phyloP scores from a whole-genome alignment of 2,329 filamentous ascomycete species.

The Xylariaceae sp. region DNA sequence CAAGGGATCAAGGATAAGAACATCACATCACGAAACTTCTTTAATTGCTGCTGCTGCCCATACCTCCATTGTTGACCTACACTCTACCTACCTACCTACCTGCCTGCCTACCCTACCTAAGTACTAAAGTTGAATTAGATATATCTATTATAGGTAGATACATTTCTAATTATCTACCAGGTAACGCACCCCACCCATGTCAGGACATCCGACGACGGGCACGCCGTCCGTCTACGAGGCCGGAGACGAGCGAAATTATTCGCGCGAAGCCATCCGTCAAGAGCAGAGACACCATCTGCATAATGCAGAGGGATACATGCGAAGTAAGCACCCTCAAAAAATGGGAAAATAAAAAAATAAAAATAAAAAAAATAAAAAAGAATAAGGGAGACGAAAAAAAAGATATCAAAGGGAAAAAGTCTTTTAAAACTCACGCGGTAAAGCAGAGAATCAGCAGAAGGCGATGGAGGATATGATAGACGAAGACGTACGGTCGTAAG shows the following conservation, averaged over 20 bases:
- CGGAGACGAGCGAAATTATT: constrained; percentile 24
- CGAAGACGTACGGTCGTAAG: constrained; percentile 21
- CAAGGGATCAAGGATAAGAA: too few species aligned
- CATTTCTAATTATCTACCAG: too few species aligned
- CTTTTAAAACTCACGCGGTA: not conserved
- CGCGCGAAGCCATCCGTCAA: constrained; percentile 13
- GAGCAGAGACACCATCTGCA: constrained; percentile 23
- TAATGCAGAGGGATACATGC: constrained; percentile 25
- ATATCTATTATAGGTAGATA: too few species aligned
- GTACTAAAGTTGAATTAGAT: too few species aligned
- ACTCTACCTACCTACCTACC: too few species aligned
- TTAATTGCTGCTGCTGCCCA: too few species aligned
- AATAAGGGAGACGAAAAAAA: too few species aligned
- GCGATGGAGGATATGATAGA: constrained; percentile 25
- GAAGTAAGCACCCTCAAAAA: constrained; percentile 15
- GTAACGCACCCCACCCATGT: not conserved
- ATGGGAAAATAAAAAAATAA: too few species aligned
- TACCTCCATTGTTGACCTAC: too few species aligned
- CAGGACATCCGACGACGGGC: constrained; percentile 13
- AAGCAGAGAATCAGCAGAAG: constrained; percentile 22
- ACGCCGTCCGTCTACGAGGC: constrained; percentile 17
- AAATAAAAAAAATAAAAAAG: not conserved
- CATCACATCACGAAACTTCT: too few species aligned
- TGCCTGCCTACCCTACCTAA: too few species aligned
- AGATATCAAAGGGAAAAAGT: not conserved